Evolutionary conservation across 768 basidiomycete genomes (phyloP).

Genomic region (Boletus fagicola): DNA sequence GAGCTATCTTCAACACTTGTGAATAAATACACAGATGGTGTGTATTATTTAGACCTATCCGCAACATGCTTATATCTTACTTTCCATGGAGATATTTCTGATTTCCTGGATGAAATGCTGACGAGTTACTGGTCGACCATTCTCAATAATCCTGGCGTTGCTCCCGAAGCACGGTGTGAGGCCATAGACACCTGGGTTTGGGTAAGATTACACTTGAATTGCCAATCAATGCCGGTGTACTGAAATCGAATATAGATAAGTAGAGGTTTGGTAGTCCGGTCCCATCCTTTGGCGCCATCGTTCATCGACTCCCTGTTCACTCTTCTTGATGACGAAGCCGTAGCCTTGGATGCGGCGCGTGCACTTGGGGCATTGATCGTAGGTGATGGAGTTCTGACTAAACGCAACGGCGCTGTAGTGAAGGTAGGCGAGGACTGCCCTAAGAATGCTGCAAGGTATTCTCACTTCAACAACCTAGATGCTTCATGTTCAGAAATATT

Average conservation of each 20-base stretch:
- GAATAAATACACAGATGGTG: slow-evolving; percentile 77
- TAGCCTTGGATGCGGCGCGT: slow-evolving; percentile 74
- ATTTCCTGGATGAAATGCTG: slow-evolving; percentile 45
- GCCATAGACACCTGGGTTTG: slow-evolving; percentile 66
- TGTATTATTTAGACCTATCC: slow-evolving; percentile 25
- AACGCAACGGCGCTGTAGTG: slow-evolving; percentile 72
- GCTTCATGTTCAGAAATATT: slow-evolving; percentile 73
- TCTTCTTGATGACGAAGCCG: slow-evolving; percentile 60
- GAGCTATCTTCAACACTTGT: slow-evolving; percentile 64
- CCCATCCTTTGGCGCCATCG: slow-evolving; percentile 53
- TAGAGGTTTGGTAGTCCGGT: slow-evolving; percentile 76
- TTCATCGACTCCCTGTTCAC: slow-evolving; percentile 67
- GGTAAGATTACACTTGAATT: slow-evolving; percentile 43
- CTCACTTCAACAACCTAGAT: slow-evolving; percentile 44
- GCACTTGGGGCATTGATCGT: slow-evolving; percentile 67
- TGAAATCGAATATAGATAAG: slow-evolving; percentile 50
- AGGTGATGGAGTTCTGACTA: slow-evolving; percentile 65
- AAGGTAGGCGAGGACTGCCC: slow-evolving; percentile 48
- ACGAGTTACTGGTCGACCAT: slow-evolving; percentile 49
- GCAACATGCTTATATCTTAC: background rate
- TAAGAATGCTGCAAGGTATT: background rate
- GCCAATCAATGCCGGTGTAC: background rate
- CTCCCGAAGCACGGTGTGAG: slow-evolving; percentile 42
- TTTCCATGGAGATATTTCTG: slow-evolving; percentile 40
- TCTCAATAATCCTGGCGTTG: slow-evolving; percentile 36